These are phyloP conservation scores for Thermomyces lanuginosus DNA, from an alignment of 2,329 filamentous ascomycete species.

Conservation along the genomic window DNA sequence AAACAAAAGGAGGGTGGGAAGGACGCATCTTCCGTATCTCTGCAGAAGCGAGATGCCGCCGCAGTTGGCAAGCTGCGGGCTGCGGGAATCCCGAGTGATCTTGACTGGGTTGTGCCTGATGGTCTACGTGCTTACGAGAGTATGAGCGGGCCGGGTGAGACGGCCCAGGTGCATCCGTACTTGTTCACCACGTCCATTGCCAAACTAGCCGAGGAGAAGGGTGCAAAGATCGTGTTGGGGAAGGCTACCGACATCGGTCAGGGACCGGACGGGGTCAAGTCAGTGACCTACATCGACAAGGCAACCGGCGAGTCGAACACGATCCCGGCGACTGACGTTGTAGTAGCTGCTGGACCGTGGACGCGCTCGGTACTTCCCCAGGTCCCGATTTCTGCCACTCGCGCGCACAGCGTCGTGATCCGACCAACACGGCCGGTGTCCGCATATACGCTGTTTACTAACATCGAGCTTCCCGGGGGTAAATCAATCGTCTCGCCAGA, in stretches of 20 bases:
- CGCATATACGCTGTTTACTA: constrained; percentile 51
- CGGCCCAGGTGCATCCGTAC: constrained; percentile 84
- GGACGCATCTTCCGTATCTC: constrained; percentile 28
- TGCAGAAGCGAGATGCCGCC: constrained; percentile 40
- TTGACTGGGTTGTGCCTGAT: constrained; percentile 68
- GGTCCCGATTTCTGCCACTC: constrained; percentile 43
- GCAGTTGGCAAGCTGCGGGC: constrained; percentile 36
- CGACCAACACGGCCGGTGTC: constrained; percentile 36
- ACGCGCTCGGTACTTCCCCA: constrained; percentile 36
- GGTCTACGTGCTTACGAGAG: constrained; percentile 55
- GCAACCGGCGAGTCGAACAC: constrained; percentile 32
- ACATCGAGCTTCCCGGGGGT: constrained; percentile 55
- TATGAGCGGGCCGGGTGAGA: constrained; percentile 68
- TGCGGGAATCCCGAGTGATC: constrained; percentile 52
- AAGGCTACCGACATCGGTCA: constrained; percentile 53
- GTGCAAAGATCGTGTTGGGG: constrained; percentile 50
- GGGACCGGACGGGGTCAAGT: constrained; percentile 36
- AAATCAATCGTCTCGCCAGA: constrained; percentile 67
- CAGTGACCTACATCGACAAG: constrained; percentile 47
- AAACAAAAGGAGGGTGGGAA: constrained; percentile 15
- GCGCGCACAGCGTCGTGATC: constrained; percentile 48
- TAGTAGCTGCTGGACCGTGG: constrained; percentile 49
- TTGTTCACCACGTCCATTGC: constrained; percentile 80
- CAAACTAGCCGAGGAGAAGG: constrained; percentile 52
- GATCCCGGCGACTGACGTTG: constrained; percentile 41